Conservation (phyloP, 257 asterid species). For the Scutellaria galericulata region DNA sequence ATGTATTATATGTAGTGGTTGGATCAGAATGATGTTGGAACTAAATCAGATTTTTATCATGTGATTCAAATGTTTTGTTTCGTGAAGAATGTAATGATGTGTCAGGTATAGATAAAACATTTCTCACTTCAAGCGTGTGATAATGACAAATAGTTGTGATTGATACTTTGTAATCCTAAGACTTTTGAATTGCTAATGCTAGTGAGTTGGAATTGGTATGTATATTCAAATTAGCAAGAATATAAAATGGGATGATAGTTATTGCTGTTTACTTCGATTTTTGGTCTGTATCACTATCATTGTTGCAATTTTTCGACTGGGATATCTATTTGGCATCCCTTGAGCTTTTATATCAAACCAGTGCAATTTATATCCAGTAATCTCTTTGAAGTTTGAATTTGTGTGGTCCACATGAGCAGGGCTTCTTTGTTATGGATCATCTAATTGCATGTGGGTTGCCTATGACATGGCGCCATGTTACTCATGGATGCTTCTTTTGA, state of each 20-base stretch:
- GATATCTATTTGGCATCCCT: conserved; percentile 14
- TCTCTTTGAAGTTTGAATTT: background rate
- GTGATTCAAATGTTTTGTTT: conserved; percentile 20
- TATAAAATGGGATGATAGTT: background rate
- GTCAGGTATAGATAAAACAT: background rate
- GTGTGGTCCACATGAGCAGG: background rate
- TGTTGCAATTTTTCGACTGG: background rate
- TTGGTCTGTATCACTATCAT: conserved; percentile 2
- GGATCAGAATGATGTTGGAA: background rate
- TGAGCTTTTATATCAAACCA: conserved; percentile 2
- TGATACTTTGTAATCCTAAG: conserved; percentile 1
- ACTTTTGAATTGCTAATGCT: conserved; percentile 6
- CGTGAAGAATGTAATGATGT: conserved; percentile 11
- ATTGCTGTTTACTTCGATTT: conserved; percentile 2
- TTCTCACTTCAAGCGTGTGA: conserved; percentile 2
- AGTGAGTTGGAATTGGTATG: conserved; percentile 11
- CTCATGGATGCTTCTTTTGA: conserved; percentile 45
- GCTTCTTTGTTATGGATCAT: conserved; percentile 12
- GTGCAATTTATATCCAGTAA: background rate
- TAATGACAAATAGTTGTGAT: background rate
- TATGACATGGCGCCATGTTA: conserved; percentile 20
- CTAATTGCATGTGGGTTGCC: conserved; percentile 28
- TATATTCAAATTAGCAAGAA: background rate
- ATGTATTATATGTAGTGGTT: background rate
- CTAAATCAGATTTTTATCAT: conserved; percentile 12